phyloP scores from a whole-genome alignment of 495 filamentous ascomycete species.

The Apodospora peruviana region DNA sequence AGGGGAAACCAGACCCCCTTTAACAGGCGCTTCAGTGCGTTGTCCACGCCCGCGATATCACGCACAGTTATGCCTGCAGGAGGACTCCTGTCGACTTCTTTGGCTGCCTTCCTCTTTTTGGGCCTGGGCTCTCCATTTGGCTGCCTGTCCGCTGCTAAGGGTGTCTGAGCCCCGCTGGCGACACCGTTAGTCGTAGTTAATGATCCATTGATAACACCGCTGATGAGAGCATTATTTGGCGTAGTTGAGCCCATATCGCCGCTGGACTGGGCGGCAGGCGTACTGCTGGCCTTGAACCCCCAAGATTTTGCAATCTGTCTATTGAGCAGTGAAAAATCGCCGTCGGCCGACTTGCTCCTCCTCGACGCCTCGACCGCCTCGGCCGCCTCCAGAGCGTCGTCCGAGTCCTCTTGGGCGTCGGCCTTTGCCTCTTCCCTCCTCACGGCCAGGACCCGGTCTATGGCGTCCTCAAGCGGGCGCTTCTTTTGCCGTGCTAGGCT shows the following conservation, averaged over 20 bases:
- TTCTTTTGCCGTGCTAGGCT: conserved; percentile 76
- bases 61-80: conserved; percentile 70
- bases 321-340: conserved; percentile 22
- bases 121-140: conserved; percentile 62
- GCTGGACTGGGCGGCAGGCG: conserved; percentile 1
- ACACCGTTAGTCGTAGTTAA: background rate
- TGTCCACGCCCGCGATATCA: conserved; percentile 82
- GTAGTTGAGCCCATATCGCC: conserved; percentile 4
- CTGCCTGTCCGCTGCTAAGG: conserved; percentile 17
- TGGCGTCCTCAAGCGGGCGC: conserved; percentile 72
- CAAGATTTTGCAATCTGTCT: conserved; percentile 51
- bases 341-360: conserved; percentile 15
- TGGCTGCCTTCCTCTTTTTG: conserved; percentile 54
- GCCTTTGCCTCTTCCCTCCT: conserved; percentile 59
- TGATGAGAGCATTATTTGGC: background rate
- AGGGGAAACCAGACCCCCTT: conserved; percentile 81
- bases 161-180: conserved; percentile 1
- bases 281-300: conserved; percentile 34
- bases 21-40: conserved; percentile 69
- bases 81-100: conserved; percentile 57
- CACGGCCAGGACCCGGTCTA: conserved; percentile 77
- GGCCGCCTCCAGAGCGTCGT: conserved; percentile 62
- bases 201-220: too few species aligned
- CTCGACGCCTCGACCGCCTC: conserved; percentile 34
- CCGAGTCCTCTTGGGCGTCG: conserved; percentile 49